Evolutionary conservation across 2,329 filamentous ascomycete species (phyloP).

Genomic region (Helminthosporium solani): DNA sequence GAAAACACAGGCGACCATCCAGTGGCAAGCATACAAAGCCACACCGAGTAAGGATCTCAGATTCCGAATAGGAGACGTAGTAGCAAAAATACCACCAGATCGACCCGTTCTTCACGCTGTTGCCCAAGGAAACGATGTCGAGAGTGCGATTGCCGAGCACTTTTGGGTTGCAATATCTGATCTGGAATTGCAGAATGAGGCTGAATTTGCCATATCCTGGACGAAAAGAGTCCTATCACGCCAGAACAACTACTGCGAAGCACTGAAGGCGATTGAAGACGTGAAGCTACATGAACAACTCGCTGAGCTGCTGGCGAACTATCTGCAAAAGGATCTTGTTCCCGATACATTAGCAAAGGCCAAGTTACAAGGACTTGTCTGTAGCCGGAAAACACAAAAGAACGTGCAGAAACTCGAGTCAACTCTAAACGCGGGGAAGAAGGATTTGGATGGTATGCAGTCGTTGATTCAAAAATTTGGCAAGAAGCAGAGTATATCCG

Average conservation of each 20-base stretch:
- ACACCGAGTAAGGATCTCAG: conserved; percentile 22
- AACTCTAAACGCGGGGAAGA: conserved; percentile 17
- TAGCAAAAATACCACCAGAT: conserved; percentile 8
- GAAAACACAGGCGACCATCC: conserved; percentile 19
- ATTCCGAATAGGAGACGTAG: conserved; percentile 23
- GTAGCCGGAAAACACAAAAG: conserved; percentile 35
- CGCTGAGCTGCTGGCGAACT: conserved; percentile 29
- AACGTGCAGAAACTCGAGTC: conserved; percentile 31
- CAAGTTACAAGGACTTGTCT: conserved; percentile 28
- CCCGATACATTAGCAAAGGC: conserved; percentile 36
- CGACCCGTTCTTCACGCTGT: conserved; percentile 16
- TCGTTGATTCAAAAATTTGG: conserved; percentile 34
- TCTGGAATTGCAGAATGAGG: conserved; percentile 32
- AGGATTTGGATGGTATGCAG: conserved; percentile 11
- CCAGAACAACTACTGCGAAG: conserved; percentile 27
- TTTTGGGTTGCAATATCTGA: conserved; percentile 27
- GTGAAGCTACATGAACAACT: conserved; percentile 38
- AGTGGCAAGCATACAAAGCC: conserved; percentile 28
- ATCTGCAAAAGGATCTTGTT: conserved; percentile 36
- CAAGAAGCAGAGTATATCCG: conserved; percentile 33
- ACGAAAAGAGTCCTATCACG: conserved; percentile 30
- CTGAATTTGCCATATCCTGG: conserved; percentile 36
- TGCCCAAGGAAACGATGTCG: conserved; percentile 17
- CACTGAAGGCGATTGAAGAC: conserved; percentile 25
- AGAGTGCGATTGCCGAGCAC: conserved; percentile 22